phyloP scores from a whole-genome alignment of 176 grass and related monocot species.

The Dactylis glomerata region DNA sequence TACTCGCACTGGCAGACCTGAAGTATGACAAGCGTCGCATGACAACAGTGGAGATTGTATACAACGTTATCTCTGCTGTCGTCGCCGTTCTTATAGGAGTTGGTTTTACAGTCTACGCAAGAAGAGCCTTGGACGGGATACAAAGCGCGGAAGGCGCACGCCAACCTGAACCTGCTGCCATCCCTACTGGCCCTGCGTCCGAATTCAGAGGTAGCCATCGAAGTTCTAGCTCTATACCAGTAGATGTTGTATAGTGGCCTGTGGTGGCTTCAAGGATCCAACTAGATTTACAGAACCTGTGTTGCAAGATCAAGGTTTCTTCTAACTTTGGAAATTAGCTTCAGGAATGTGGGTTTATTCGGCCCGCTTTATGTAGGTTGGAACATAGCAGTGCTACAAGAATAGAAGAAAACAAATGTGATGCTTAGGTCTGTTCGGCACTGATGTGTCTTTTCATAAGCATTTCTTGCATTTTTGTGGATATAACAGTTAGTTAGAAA shows the following conservation, averaged over 20 bases:
- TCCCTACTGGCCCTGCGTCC: background rate
- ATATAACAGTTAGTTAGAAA: background rate
- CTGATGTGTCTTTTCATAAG: background rate
- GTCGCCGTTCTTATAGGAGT: constrained; percentile 50
- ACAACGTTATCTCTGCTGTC: constrained; percentile 64
- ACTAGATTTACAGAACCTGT: background rate
- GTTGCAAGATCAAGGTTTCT: background rate
- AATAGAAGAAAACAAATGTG: background rate
- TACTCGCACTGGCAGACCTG: constrained; percentile 69
- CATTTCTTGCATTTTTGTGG: background rate
- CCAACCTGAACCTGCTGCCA: background rate
- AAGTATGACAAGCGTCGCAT: constrained; percentile 63
- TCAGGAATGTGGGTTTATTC: background rate
- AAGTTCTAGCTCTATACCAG: constrained; percentile 26
- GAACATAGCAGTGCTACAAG: background rate
- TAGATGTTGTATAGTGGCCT: constrained; percentile 38
- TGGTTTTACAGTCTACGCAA: constrained; percentile 76
- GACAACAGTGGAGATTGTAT: constrained; percentile 80
- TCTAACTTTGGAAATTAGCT: background rate
- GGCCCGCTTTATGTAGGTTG: constrained; percentile 4
- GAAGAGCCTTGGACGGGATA: constrained; percentile 53
- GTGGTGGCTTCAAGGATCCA: constrained; percentile 2
- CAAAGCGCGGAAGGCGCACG: constrained; percentile 30
- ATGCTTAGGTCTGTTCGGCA: background rate
- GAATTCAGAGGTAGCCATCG: constrained; percentile 37